Base-by-base conservation (phyloP, 805 yeast species). In the Zygoascus bituminiphila region DNA sequence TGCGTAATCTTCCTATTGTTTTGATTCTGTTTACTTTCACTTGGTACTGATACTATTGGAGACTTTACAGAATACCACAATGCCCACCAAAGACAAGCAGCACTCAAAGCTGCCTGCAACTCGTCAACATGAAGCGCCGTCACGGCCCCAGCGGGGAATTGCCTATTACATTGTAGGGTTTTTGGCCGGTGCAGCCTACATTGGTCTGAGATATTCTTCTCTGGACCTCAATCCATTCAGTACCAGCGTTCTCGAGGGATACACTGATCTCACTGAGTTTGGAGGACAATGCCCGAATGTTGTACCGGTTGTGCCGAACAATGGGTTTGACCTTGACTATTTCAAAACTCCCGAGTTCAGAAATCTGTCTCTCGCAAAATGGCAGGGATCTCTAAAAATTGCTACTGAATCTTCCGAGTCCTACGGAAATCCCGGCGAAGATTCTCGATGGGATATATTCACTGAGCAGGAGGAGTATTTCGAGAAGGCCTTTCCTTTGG, bases 361-460 rank as follows among this genome's bases (percentile, higher is more conserved):
- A 23, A 36, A 45, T 14, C 15, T 8, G 4, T n/a, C 36, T 23
- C 36, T 40, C 38, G 21, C 29, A 40, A 37, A 4, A 66, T 80
- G 45, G 63, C 77, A 6, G 77, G 75, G 6, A 84, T 89, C 1
- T 72, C 21, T 84, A 17, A 71, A 72, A 57, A 71, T 83, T 46
- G 79, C 81, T 42, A 84, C 94, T 1, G 81, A 76, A 51, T 72
- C 79, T 7, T 71, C 63, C 50, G 94, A 85, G 58, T 70, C 69
- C 46, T 67, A 67, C 51, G 62, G 60, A 14, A 64, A 67, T 17
- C 77, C 77, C 4, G 69, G 59, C 20, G 74, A 74, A 10, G 77
- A 72, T 24, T 70, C 70, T 17, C 69, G 70, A 23, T 78, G 80
- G 71, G 67, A 68, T 31, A 57, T 67, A 20, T 77, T 77, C 51